phyloP scores from a whole-genome alignment of 2,329 filamentous ascomycete genomes.

The Calycina herbarum region DNA sequence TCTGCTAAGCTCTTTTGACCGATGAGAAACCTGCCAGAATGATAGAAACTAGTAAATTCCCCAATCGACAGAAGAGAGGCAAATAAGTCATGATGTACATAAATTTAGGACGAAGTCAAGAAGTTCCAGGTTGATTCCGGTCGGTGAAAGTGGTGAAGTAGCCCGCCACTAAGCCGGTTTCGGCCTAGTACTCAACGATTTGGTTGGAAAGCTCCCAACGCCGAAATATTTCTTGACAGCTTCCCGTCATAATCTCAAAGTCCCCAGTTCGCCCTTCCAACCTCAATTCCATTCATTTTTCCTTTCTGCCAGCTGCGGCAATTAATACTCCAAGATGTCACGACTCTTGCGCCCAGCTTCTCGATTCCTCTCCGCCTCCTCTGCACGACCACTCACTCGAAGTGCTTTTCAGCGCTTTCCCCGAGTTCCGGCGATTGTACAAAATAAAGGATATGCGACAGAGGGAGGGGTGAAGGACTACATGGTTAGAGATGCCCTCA shows the following conservation, averaged over 20 bases:
- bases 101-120: too few species aligned
- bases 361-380: conserved; percentile 58
- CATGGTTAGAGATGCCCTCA: conserved; percentile 94
- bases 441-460: conserved; percentile 38
- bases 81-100: too few species aligned
- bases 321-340: conserved; percentile 39
- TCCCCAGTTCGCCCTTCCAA: conserved; percentile 1
- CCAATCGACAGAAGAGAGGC: background rate
- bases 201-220: conserved; percentile 1
- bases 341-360: conserved; percentile 65
- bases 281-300: conserved; percentile 22
- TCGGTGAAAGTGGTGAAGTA: background rate
- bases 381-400: conserved; percentile 47
- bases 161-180: background rate
- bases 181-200: background rate
- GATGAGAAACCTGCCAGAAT: background rate
- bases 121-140: background rate
- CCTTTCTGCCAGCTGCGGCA: conserved; percentile 24
- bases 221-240: conserved; percentile 1
- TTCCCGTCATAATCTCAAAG: conserved; percentile 1
- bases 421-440: conserved; percentile 36
- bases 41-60: background rate
- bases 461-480: conserved; percentile 75
- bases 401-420: conserved; percentile 50
- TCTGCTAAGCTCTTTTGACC: background rate